Evolutionary conservation across 306 rosid genomes (phyloP).

Genomic region (Luffa acutangula): DNA sequence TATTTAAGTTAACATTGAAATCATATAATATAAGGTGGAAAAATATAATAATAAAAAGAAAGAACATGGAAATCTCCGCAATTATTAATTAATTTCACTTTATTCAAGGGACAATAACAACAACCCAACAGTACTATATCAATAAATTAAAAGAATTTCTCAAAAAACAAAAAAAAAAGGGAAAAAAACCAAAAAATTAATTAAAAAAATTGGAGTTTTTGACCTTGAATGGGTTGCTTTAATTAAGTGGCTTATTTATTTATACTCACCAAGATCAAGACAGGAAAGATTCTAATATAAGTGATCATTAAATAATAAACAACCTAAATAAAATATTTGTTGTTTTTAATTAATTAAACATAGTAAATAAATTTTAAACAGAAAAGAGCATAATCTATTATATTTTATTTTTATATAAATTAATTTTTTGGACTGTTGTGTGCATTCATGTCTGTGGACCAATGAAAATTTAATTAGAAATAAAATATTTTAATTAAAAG

Average conservation of each 20-base stretch:
- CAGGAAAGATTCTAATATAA: background rate
- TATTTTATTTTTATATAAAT: background rate
- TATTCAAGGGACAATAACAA: background rate
- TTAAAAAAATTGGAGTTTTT: background rate
- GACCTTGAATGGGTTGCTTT: background rate
- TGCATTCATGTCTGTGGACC: background rate
- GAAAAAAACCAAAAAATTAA: too few species aligned
- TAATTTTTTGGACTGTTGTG: background rate
- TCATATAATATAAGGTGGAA: background rate
- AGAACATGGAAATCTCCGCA: conserved; percentile 4
- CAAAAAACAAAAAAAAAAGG: background rate
- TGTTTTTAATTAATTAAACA: background rate
- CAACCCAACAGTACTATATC: background rate
- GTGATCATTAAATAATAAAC: background rate
- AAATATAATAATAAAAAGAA: background rate
- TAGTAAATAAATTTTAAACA: background rate
- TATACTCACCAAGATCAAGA: conserved; percentile 6
- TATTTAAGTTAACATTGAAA: background rate
- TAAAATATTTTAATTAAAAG: background rate
- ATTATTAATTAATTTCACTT: background rate
- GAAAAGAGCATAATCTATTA: background rate
- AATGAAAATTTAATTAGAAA: background rate
- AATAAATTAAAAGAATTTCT: background rate
- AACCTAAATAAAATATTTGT: background rate
- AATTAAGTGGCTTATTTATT: background rate